Evolutionary conservation across 495 filamentous ascomycete species (phyloP), one percentile per base, ranked within the genome.

Genomic region (Extremus antarcticus): DNA sequence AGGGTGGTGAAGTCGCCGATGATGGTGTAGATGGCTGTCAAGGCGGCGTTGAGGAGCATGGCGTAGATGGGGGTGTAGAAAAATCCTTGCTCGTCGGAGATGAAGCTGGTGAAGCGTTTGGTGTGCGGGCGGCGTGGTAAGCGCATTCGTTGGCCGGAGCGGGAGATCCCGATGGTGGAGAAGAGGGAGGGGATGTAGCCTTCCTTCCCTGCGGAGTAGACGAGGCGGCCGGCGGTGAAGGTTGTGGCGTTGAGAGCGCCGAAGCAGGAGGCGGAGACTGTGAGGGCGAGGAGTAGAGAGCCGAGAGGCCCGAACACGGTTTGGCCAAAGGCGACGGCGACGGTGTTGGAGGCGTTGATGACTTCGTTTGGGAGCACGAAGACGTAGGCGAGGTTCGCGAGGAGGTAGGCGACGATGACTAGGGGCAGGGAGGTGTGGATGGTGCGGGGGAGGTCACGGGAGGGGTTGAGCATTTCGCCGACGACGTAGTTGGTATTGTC

Each of bases 401-500:
- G 76, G 54, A 97, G 74, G 71, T 98, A 98, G 60, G 79, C 86
- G 35, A 86, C 51, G 57, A 97, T 96, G 52, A 98, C 92, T 32
- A 96, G 72, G 2, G 94, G 91, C 82, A 98, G 94, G 22, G 91
- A 90, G 17, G 90, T 96, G 69, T 97, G 92, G 57, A 98, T 96
- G 20, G 95, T 89, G 3, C 88, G 84, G 0, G 94, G 94, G 20
- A 98, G 82, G 63, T 97, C 92, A 23, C 91, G 83, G 40, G 79
- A 77, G 3, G 92, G 88, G 64, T 95, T 84, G 62, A 88, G 85
- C 74, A 98, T 96, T 71, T 98, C 92, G 59, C 89, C 92, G 0
- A 90, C 86, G 13, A 98, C 92, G 66, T 95, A 97, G 71, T 96
- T 98, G 55, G 91, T 90, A 69, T 98, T 98, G 66, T 98, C 92